A percentile compares a stretch with the other conserved stretches of the same genome.
Conservation (phyloP, 2,329 filamentous ascomycete species). For the Colletotrichum orchidophilum region DNA sequence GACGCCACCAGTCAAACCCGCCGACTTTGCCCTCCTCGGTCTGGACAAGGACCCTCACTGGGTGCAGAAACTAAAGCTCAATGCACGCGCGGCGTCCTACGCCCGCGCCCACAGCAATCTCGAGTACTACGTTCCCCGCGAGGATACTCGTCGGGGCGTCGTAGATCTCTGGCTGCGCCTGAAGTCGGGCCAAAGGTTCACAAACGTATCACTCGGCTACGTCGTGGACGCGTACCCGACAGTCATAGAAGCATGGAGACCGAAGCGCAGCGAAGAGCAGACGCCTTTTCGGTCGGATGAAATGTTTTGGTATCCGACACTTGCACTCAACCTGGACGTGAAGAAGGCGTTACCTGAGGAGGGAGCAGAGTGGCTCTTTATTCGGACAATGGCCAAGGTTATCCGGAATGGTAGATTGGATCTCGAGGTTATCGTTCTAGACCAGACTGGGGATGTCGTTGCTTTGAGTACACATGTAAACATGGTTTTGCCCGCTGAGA, state of each 20-base stretch:
- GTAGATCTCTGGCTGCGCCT: constrained; percentile 75
- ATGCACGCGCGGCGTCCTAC: constrained; percentile 25
- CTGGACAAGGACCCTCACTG: constrained; percentile 43
- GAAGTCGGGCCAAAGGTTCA: constrained; percentile 68
- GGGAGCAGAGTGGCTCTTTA: constrained; percentile 78
- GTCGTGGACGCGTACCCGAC: constrained; percentile 76
- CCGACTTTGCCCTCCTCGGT: constrained; percentile 39
- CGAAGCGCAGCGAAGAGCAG: constrained; percentile 40
- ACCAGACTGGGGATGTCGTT: constrained; percentile 48
- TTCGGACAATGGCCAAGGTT: constrained; percentile 71
- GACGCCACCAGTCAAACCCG: constrained; percentile 34
- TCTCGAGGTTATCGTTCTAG: constrained; percentile 74
- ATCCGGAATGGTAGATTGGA: constrained; percentile 79
- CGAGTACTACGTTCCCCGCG: constrained; percentile 31
- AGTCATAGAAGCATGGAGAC: constrained; percentile 64
- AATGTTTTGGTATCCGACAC: constrained; percentile 78
- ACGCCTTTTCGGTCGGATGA: constrained; percentile 45
- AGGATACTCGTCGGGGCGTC: constrained; percentile 23
- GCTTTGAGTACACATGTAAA: constrained; percentile 38
- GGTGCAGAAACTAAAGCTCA: constrained; percentile 23
- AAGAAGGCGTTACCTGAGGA: constrained; percentile 75
- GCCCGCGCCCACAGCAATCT: constrained; percentile 42
- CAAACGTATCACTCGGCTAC: constrained; percentile 70
- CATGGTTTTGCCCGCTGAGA: constrained; percentile 33
- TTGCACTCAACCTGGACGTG: constrained; percentile 79